Evolutionary conservation across 2,329 filamentous ascomycete species (phyloP).

Genomic region (Cercospora beticola): DNA sequence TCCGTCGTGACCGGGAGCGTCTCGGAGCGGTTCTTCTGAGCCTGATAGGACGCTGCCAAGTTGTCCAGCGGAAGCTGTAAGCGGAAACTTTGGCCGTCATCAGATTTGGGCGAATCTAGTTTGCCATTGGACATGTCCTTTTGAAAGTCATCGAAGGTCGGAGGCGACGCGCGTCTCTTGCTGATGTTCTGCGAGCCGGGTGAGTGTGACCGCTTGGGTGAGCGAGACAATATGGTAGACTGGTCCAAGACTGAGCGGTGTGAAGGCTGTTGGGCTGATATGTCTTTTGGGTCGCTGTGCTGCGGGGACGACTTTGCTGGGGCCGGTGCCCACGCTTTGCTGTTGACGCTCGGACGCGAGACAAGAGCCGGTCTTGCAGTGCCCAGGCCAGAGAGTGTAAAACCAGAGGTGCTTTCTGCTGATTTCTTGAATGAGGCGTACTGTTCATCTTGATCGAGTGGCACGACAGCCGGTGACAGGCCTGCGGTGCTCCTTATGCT

Average conservation of each 20-base stretch:
- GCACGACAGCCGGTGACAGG: constrained; percentile 66
- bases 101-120: constrained; percentile 30
- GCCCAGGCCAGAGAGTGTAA: constrained; percentile 43
- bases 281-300: constrained; percentile 38
- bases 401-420: no score
- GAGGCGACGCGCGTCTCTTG: constrained; percentile 50
- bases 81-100: constrained; percentile 25
- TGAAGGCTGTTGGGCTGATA: constrained; percentile 39
- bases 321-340: constrained; percentile 23
- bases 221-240: constrained; percentile 36
- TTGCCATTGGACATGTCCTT: constrained; percentile 19
- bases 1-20: constrained; percentile 43
- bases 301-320: constrained; percentile 30
- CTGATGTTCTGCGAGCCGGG: constrained; percentile 45
- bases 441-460: constrained; percentile 75
- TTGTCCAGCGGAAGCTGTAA: constrained; percentile 35
- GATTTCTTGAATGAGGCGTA: constrained; percentile 82
- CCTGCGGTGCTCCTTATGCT: constrained; percentile 65
- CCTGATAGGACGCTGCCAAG: constrained; percentile 20
- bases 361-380: constrained; percentile 27
- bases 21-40: constrained; percentile 43
- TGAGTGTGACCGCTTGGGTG: constrained; percentile 52
- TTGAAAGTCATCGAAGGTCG: constrained; percentile 24
- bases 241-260: constrained; percentile 31
- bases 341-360: constrained; percentile 21